Evolutionary conservation across 192 early-diverging fungal genomes (phyloP), one percentile per base, ranked within the genome.

Genomic region (Paraglomus brasilianum): DNA sequence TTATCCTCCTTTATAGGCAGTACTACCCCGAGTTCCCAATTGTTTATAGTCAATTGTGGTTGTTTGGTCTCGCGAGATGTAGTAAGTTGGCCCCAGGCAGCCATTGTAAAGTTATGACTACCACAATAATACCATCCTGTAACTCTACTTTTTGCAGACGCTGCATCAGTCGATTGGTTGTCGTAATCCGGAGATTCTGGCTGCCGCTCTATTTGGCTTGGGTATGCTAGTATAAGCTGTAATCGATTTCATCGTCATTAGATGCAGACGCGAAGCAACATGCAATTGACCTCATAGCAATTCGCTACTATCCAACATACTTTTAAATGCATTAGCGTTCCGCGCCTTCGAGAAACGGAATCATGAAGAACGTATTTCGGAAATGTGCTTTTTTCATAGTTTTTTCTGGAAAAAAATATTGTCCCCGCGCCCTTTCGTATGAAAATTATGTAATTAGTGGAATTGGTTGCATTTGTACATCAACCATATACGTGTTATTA

Each of bases 41-140:
- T 64, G n/a, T 47, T 45, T 15, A 64, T 64, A 47, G 21, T 64
- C 36, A 64, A 38, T 11, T 64, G 62, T 40, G 7, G 45, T 64
- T 46, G 30, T 47, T 48, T 48, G 24, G 19, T 64, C 8, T 44
- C 22, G 14, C 62, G 41, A 19, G 62, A 48, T 15, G 14, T 24
- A 6, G 17, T 46, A 14, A 64, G 17, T 64, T 64, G 44, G 11
- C 62, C 62, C 62, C 62, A 64, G 15, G 62, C 62, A 2, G 62
- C 44, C 14, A 24, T 36, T 13, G 62, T 64, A 14, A 64, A 64
- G 36, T 64, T 64, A 24, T 64, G 62, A n/a, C 62, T 64, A 15
- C 62, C 62, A 30, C 62, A 64, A 48, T 64, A 64, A 15, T 47
- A 64, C 62, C 62, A 64, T 44, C 62, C 62, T 24, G 21, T 36